Evolutionary conservation across 768 basidiomycete genomes (phyloP).

Genomic region (Tricholoma bakamatsutake): DNA sequence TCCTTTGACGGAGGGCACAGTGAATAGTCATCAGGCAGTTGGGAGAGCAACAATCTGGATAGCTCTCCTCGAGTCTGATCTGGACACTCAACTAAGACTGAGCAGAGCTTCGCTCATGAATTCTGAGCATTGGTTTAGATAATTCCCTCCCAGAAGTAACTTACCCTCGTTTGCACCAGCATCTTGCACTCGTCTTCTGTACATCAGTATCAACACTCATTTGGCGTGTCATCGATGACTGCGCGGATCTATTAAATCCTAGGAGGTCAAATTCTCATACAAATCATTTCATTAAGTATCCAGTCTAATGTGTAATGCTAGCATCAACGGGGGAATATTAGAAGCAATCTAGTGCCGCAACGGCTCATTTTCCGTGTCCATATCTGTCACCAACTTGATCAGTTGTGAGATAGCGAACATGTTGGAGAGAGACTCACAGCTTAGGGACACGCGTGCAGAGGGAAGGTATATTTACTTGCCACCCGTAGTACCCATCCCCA

Average conservation of each 20-base stretch:
- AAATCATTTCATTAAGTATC: background rate
- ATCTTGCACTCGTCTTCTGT: too few species aligned
- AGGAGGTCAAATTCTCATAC: background rate
- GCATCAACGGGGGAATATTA: background rate
- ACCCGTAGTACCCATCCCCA: constrained; percentile 86
- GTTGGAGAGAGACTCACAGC: constrained; percentile 4
- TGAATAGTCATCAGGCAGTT: too few species aligned
- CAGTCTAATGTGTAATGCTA: background rate
- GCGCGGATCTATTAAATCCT: too few species aligned
- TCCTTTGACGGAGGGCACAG: background rate
- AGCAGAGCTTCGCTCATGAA: too few species aligned
- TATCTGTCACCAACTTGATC: background rate
- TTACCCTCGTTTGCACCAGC: too few species aligned
- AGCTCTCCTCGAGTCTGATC: too few species aligned
- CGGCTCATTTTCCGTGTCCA: background rate
- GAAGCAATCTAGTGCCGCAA: background rate
- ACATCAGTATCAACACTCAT: too few species aligned
- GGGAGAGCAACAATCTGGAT: too few species aligned
- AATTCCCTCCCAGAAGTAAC: too few species aligned
- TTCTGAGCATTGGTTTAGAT: too few species aligned
- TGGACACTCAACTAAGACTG: too few species aligned
- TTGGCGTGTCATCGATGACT: too few species aligned
- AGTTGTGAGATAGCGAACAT: background rate
- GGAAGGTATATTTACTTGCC: constrained; percentile 54
- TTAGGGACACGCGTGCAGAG: background rate